Base-by-base conservation (phyloP, 202 grass and related monocot genomes). In the Setaria italica region DNA sequence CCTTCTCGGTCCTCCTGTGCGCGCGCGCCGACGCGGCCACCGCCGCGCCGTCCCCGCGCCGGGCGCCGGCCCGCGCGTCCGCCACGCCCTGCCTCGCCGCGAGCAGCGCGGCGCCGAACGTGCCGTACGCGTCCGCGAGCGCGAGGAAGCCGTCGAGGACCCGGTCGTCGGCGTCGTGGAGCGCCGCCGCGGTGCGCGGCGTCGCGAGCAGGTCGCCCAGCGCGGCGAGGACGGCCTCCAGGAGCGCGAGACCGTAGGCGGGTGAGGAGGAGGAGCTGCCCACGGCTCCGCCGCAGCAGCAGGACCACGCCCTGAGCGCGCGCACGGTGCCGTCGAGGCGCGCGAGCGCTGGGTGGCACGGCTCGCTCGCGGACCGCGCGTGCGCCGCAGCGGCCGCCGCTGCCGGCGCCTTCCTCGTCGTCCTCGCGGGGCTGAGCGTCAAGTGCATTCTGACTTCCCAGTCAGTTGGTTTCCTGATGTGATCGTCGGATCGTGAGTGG, bases 121-220 rank as follows among this genome's bases (percentile, higher is more conserved):
- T 89, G 43, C 87, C 83, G 56, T 90, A 88, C 64, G 88, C 89
- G 85, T 95, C 92, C 2, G 89, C 91, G 68, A 97, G 90, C 64
- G 29, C 82, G 39, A 98, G 93, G 85, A 90, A 70, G 42, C 30
- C 78, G 25, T 97, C 95, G 39, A 95, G 92, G 67, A 81, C 62
- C 9, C 7, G 30, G 13, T 92, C 87, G 21, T 11, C 49, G 42
- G 32, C 79, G 20, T 4, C 33, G 0, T 14, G 83, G 56, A 93
- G 68, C 0, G 77, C 71, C 42, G 80, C 89, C 67, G 35, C 67
- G 1, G 82, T 78, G 30, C 88, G 80, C 7, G 92, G 87, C 59
- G 90, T 84, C 30, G 62, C 75, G n/a, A 97, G 85, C 50, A 92
- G 85, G 30, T 90, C 87, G 48, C 58, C 80, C 2, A 98, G 80